A percentile compares a stretch with the other conserved stretches of the same genome.
These are phyloP conservation scores for Lavandula angustifolia DNA, from an alignment of 257 asterid genomes.

Conservation along the genomic window DNA sequence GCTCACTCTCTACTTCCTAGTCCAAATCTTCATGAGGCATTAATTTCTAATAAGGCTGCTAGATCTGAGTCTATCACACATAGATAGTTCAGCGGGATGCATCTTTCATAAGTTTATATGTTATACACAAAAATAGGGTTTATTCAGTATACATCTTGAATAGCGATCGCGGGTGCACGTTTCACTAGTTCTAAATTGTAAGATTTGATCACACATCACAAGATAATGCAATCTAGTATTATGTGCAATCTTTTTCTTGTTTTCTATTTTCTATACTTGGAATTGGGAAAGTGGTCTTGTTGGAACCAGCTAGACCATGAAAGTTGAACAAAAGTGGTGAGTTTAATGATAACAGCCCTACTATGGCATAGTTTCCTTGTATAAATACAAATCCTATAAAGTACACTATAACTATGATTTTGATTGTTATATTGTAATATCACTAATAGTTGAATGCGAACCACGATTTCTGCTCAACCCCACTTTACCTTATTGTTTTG, in stretches of 20 bases:
- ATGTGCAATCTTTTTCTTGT: no score
- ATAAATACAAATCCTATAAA: conserved; percentile 18
- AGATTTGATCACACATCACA: no score
- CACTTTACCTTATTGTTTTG: conserved; percentile 8
- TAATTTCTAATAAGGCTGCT: conserved; percentile 26
- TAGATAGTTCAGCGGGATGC: no score
- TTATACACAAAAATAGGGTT: no score
- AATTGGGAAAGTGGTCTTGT: conserved; percentile 8
- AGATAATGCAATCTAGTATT: no score
- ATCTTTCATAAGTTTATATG: no score
- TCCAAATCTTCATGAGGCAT: conserved; percentile 35
- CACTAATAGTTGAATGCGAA: background rate
- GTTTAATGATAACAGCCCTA: conserved; percentile 11
- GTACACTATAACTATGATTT: conserved; percentile 18
- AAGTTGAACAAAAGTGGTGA: background rate
- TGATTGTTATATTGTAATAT: background rate
- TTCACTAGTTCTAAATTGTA: no score
- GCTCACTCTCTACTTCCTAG: conserved; percentile 40
- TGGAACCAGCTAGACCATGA: conserved; percentile 4
- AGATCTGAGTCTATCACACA: no score
- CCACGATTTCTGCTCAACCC: background rate
- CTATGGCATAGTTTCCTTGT: conserved; percentile 4
- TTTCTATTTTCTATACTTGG: background rate
- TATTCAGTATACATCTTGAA: no score
- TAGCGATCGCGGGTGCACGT: no score